Percentiles rank a stretch among this genome's conserved stretches.
phyloP scores from a whole-genome alignment of 1,284 basidiomycete species.

The Microbotryum scabiosae region DNA sequence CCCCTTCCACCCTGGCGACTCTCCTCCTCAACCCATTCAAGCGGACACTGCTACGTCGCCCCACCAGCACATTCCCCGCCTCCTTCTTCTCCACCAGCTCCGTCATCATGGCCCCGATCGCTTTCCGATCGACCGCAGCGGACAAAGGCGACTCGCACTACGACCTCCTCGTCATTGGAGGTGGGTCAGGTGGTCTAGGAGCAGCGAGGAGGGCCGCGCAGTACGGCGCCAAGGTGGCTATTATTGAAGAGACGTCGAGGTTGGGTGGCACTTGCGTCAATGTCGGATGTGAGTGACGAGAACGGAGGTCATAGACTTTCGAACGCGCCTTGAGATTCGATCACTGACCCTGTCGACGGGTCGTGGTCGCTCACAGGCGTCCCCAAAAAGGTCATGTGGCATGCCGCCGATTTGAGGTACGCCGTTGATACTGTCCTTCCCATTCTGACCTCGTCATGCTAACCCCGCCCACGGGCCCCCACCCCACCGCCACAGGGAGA shows the following conservation, averaged over 20 bases:
- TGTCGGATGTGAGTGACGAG: constrained; percentile 53
- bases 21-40: too few species aligned
- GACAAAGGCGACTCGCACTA: constrained; percentile 58
- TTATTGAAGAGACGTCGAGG: constrained; percentile 67
- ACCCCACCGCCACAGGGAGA: constrained; percentile 55
- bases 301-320: background rate
- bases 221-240: constrained; percentile 87
- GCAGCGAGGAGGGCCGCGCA: constrained; percentile 75
- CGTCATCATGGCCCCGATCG: constrained; percentile 30
- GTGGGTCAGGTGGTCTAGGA: constrained; percentile 72
- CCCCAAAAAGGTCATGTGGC: constrained; percentile 98
- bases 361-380: constrained; percentile 50
- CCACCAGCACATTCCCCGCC: background rate
- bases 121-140: constrained; percentile 39
- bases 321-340: too few species aligned
- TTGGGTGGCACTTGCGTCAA: constrained; percentile 96
- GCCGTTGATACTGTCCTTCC: too few species aligned
- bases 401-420: constrained; percentile 79
- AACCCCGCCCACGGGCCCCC: too few species aligned
- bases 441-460: too few species aligned
- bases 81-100: constrained; percentile 1
- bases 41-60: too few species aligned
- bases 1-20: too few species aligned
- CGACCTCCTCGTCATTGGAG: constrained; percentile 65
- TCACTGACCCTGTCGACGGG: background rate